Evolutionary conservation across 345 rosid species (phyloP).

Genomic region (Eucalyptus viminalis): DNA sequence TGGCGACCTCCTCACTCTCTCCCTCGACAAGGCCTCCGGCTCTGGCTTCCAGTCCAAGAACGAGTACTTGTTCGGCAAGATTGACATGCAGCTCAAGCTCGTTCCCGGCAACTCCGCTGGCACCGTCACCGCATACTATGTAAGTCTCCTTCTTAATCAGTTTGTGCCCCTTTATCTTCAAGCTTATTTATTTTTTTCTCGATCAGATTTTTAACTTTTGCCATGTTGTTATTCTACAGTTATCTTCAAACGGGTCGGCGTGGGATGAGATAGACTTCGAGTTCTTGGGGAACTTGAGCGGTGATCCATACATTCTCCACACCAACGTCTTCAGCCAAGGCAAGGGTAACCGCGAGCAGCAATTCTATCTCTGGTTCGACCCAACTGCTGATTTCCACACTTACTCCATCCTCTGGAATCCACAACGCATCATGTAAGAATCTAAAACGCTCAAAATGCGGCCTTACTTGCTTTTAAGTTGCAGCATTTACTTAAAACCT

Average conservation of each 20-base stretch:
- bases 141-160: background rate
- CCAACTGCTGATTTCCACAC: conserved; percentile 54
- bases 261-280: conserved; percentile 68
- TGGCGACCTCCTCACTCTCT: conserved; percentile 45
- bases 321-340: conserved; percentile 50
- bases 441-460: background rate
- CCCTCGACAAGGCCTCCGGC: conserved; percentile 58
- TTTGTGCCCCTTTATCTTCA: background rate
- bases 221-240: conserved; percentile 3
- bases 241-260: conserved; percentile 44
- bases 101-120: conserved; percentile 84
- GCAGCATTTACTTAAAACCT: background rate
- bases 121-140: conserved; percentile 52
- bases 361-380: conserved; percentile 59
- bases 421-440: conserved; percentile 31
- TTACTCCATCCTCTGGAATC: conserved; percentile 52
- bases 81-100: conserved; percentile 63
- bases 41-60: conserved; percentile 60
- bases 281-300: conserved; percentile 54
- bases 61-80: conserved; percentile 40
- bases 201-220: background rate
- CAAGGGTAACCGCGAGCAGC: conserved; percentile 58
- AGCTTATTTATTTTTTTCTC: too few species aligned
- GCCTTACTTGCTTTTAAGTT: background rate
- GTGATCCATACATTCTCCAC: conserved; percentile 57